Percentiles rank a stretch among this genome's conserved stretches.
These are phyloP conservation scores for Monosporozyma aerobia DNA, from an alignment of 805 yeast genomes.

Conservation along the genomic window DNA sequence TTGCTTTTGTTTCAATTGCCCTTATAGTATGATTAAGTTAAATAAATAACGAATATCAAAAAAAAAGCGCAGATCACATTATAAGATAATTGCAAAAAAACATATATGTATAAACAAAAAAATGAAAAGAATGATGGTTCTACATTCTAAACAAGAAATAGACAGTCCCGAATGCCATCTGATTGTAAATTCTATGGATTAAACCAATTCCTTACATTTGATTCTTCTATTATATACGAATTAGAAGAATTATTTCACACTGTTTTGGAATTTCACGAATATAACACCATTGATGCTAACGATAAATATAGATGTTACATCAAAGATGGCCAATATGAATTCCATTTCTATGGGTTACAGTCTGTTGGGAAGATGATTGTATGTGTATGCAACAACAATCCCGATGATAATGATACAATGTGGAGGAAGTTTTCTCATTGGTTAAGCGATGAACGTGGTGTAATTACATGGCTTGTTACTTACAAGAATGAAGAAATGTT, in stretches of 20 bases:
- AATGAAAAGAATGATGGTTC: neutral
- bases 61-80: too few species aligned
- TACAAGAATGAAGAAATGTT: conserved; percentile 21
- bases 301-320: neutral
- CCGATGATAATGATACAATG: neutral
- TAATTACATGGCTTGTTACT: conserved; percentile 17
- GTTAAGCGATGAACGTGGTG: conserved; percentile 23
- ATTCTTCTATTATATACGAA: conserved; percentile 1
- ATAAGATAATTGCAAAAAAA: too few species aligned
- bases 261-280: neutral
- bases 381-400: neutral
- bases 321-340: neutral
- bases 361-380: neutral
- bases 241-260: conserved; percentile 7
- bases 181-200: conserved; percentile 10
- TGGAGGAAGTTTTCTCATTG: conserved; percentile 16
- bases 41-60: too few species aligned
- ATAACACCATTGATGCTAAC: neutral
- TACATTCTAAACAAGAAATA: neutral
- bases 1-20: too few species aligned
- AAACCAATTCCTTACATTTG: conserved; percentile 3
- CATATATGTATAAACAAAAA: too few species aligned
- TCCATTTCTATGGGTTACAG: neutral
- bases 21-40: too few species aligned
- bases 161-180: conserved; percentile 8